Evolutionary conservation across 179 eudicot species (phyloP), one percentile per base, ranked within the genome.

Genomic region (Beta lomatogona): DNA sequence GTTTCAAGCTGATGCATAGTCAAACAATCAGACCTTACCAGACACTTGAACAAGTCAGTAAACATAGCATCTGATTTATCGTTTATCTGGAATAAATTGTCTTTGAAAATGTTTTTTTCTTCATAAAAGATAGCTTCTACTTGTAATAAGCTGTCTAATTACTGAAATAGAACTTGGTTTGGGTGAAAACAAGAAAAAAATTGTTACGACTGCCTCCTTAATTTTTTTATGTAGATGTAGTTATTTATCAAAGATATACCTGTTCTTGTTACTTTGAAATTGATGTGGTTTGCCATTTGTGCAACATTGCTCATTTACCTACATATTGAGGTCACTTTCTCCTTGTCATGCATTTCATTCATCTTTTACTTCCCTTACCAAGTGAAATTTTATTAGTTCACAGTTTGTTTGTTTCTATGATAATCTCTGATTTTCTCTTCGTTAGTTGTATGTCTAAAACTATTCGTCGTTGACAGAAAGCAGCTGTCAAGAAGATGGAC

Each of bases 401-500:
- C 6, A 54, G 15, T 25, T 0, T 75, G 14, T 61, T 73, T 61
- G 6, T 36, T 28, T 68, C 4, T 59, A 58, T 70, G 46, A n/a
- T 14, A 18, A 46, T 41, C 28, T 57, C 58, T 81, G 65, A 18
- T 77, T 10, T 66, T 48, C 55, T 58, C 15, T 68, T 66, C 19
- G 60, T 63, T 19, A 4, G 46, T 11, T 22, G 15, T 46, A 71
- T 72, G 50, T 25, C 79, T 15, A 31, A n/a, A 7, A 54, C 50
- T 48, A 48, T 48, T 4, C 9, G 9, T n/a, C 64, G 15, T 44
- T 84, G 57, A 22, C 87, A 92, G 93, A 90, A 87, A 89, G 93
- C 91, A 77, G 95, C 93, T 66, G 82, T 92, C 14, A 92, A 92
- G 87, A 89, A 88, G 83, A 89, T 92, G 91, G 90, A 90, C 71